Evolutionary conservation across 257 asterid genomes (phyloP).

Genomic region (Solanum peruvianum): DNA sequence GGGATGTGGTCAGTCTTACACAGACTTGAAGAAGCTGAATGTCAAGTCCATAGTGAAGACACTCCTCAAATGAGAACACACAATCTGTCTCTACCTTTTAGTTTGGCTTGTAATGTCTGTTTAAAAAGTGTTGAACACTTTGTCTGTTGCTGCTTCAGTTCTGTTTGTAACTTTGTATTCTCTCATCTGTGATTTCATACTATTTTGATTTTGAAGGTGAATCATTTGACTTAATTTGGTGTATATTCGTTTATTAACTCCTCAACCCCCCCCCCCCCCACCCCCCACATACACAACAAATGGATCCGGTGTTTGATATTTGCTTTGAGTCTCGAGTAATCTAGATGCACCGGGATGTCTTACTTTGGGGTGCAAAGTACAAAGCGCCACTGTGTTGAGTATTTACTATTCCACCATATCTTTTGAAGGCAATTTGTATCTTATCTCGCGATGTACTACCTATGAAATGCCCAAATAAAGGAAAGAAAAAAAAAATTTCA

Average conservation of each 20-base stretch:
- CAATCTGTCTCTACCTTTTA: background rate
- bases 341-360: background rate
- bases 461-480: background rate
- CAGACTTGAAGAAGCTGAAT: constrained; percentile 92
- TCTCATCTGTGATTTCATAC: constrained; percentile 30
- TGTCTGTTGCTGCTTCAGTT: background rate
- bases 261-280: background rate
- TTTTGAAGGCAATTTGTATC: background rate
- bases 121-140: background rate
- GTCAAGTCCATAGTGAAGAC: constrained; percentile 89
- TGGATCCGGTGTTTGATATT: background rate
- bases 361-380: too few relatives aligned
- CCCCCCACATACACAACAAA: too few relatives aligned
- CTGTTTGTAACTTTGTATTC: background rate
- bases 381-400: background rate
- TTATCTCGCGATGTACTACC: background rate
- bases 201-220: constrained; percentile 29
- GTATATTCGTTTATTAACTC: background rate
- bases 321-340: background rate
- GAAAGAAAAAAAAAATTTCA: background rate
- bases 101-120: background rate
- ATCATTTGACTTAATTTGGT: background rate
- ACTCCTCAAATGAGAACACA: constrained; percentile 47
- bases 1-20: constrained; percentile 94
- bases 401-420: background rate